These are phyloP conservation scores for Phytomonas sp. DNA, from an alignment of 208 protist genomes.

Conservation along the genomic window DNA sequence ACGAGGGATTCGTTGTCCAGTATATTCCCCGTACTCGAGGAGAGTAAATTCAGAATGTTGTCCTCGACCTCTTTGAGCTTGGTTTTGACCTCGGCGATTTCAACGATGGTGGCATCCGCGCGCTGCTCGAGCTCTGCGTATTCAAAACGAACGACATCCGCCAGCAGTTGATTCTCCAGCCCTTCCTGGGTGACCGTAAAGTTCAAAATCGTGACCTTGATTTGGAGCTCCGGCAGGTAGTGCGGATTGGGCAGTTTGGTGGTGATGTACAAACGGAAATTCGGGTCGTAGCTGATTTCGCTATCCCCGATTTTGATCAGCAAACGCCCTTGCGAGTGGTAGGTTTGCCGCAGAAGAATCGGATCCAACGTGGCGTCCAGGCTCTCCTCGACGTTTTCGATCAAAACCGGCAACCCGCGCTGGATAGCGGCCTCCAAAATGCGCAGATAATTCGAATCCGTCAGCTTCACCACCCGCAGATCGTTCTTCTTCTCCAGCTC, in stretches of 20 bases:
- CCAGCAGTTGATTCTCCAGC: conserved; percentile 91
- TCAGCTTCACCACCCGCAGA: conserved; percentile 90
- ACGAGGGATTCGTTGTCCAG: conserved; percentile 95
- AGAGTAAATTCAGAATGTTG: conserved; percentile 90
- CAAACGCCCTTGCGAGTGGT: conserved; percentile 81
- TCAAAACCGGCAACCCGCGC: conserved; percentile 92
- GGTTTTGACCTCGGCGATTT: conserved; percentile 92
- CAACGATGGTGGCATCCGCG: conserved; percentile 87
- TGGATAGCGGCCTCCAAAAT: conserved; percentile 92
- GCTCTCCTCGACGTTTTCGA: conserved; percentile 94
- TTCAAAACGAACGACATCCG: conserved; percentile 88
- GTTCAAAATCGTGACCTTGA: conserved; percentile 91
- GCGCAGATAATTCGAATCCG: conserved; percentile 87
- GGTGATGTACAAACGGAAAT: conserved; percentile 95
- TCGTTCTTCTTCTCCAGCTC: conserved; percentile 88
- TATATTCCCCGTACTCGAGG: conserved; percentile 91
- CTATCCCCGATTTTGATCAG: conserved; percentile 92
- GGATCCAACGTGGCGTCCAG: conserved; percentile 95
- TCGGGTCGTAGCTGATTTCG: conserved; percentile 92
- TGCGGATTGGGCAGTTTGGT: conserved; percentile 93
- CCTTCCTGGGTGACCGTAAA: conserved; percentile 92
- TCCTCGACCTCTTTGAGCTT: conserved; percentile 92
- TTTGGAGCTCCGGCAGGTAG: conserved; percentile 94
- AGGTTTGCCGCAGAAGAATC: conserved; percentile 93
- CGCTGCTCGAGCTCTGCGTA: conserved; percentile 89